Base-by-base conservation (phyloP, 371 early-diverging fungal species). In the Nematocida sp. region DNA sequence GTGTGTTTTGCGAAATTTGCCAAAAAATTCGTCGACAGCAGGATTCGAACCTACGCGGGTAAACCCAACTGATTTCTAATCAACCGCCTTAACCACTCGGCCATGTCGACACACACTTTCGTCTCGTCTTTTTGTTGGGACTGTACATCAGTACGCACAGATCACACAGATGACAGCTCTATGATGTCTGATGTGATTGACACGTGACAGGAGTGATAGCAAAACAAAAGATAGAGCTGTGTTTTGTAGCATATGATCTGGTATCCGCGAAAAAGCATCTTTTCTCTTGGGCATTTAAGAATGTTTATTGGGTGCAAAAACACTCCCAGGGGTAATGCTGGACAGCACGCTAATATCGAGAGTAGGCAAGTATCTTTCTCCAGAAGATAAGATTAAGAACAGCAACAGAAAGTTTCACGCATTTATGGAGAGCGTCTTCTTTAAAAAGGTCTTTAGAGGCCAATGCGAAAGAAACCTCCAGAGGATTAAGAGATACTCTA, bases 41-140 rank as follows among this genome's bases (percentile, higher is more conserved):
- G 67, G 67, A 66, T 66, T 66, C 67, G 67, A 66, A 66, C 67
- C 67, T 66, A 57, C 67, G 67, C 56, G 67, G 67, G 57, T n/a
- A 66, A 60, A 16, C 67, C 67, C 67, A 66, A 40, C 28, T 57
- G 67, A 66, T 66, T 66, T 66, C 67, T 56, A 66, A 57, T 66
- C 67, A 57, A 66, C 39, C 67, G 67, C 67, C 67, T 66, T 66
- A 66, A 66, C 67, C 67, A 57, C 67, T 66, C 67, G 75, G 75
- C 75, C 75, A 71, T 54, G 48, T 54, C 55, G 75, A 71, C 75
- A 9, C 36, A 47, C 59, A 57, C 13, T 45, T 45, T n/a, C n/a
- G n/a, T n/a, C n/a, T n/a, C n/a, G n/a, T n/a, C n/a, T n/a, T n/a
- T n/a, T n/a, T n/a, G n/a, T n/a, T n/a, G n/a, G n/a, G n/a, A n/a